Base-by-base conservation (phyloP, 2,329 filamentous ascomycete species). In the Trichoderma sp. region DNA sequence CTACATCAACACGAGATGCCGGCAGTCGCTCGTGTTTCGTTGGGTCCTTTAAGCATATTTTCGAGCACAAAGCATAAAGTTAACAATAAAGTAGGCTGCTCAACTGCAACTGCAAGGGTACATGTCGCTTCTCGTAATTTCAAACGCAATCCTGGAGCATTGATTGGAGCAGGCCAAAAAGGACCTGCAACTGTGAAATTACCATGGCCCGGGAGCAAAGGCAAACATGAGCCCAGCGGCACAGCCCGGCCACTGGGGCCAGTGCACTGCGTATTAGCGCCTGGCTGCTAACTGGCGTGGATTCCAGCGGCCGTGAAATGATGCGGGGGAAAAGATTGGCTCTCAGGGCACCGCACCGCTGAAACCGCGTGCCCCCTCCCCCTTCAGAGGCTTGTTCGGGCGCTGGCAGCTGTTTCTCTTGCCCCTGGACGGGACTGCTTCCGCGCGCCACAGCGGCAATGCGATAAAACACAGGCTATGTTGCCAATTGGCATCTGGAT, bases 201-300 rank as follows among this genome's bases (percentile, higher is more conserved):
- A 31, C 52, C 62, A 56, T 43, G 62, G 52, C 52, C 62, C 43
- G 33, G 62, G 62, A 57, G 52, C 52, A 53, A 27, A 33, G 61
- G 59, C 59, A 52, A 31, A 43, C 40, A 43, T n/a, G 37, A 5
- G 7, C 6, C 31, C 60, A 29, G 49, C 35, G 24, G 35, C 14
- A 31, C 49, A 40, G 49, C 24, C 49, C 49, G 27, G 49, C 19
- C 49, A 52, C 61, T 43, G 52, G 56, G 52, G 62, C 52, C 62
- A 65, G 43, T 65, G 27, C 43, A 65, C 31, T 65, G 27, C 43
- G 35, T 35, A 37, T 57, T 57, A 64, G 61, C 61, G 61, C 33
- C 31, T n/a, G 8, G 37, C 47, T 64, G 61, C 31, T 24, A 47
- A 47, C 10, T 57, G 55, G 55, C 55, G 29, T 31, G 27, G 29